phyloP scores from a whole-genome alignment of 164 flowering plant genomes.

The Liriodendron chinense region DNA sequence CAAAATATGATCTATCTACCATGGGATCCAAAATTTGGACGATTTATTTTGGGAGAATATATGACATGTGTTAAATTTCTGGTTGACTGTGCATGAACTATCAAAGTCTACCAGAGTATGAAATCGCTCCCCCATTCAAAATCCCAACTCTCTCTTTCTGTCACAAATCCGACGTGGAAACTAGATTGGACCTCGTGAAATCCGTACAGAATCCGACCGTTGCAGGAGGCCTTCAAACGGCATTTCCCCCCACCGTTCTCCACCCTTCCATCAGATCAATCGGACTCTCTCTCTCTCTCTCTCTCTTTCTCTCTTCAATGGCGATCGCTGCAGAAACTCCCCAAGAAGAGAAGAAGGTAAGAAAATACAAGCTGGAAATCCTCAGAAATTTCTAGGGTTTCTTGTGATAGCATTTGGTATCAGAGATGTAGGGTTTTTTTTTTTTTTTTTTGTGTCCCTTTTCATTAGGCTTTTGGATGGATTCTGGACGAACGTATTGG shows the following conservation, averaged over 20 bases:
- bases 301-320: constrained; percentile 32
- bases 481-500: background rate
- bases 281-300: constrained; percentile 5
- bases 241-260: background rate
- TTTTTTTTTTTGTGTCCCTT: background rate
- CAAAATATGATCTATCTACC: no score
- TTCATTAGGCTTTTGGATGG: background rate
- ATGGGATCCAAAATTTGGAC: no score
- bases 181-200: background rate
- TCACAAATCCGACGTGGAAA: background rate
- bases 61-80: background rate
- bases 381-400: background rate
- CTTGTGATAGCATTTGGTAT: background rate
- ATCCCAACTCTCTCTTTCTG: background rate
- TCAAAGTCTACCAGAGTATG: background rate
- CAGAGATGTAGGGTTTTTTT: background rate
- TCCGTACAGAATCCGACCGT: constrained; percentile 9
- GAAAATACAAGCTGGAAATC: background rate
- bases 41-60: no score
- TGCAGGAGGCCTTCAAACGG: constrained; percentile 6
- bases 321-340: constrained; percentile 49
- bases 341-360: constrained; percentile 54
- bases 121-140: background rate
- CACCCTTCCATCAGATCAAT: background rate
- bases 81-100: background rate